Evolutionary conservation across 495 filamentous ascomycete genomes (phyloP), one percentile per base, ranked within the genome.

Genomic region (Aspergillus incahuasiensis): DNA sequence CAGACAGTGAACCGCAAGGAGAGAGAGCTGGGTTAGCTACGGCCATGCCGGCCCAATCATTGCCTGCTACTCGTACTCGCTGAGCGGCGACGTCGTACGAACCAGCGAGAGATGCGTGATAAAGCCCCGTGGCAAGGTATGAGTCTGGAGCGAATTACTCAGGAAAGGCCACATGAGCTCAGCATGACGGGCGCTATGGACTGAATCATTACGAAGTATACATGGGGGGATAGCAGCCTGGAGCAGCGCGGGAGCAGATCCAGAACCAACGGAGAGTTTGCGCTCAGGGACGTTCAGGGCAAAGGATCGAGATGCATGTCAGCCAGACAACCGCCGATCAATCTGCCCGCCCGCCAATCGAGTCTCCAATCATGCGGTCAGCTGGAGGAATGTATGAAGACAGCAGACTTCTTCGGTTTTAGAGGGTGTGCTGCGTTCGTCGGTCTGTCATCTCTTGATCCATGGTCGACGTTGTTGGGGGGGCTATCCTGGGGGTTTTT

Each of bases 321-420:
- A 58, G 55, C 55, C 55, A 52, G 55, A 58, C 55, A 41, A 52
- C 39, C 34, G 49, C 49, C 48, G 49, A 52, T 58, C 55, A 52
- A 47, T 52, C 34, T 56, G 44, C 15, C 20, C 13, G 34, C 35
- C 34, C 22, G 54, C 54, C 54, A 56, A 56, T 56, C 34, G 19
- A 56, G 44, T 32, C 30, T 13, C 46, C 46, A 21, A 19, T 35
- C 25, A 5, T 48, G 18, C 46, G 28, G 46, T 34, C 46, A 35
- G 30, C 25, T 50, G 16, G 45, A 59, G 58, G 20, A 25, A 48
- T 50, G 46, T 59, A 56, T 45, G 41, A 11, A 22, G 41, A 13
- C 24, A 15, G 12, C 21, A 28, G 13, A 25, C 22, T n/a, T 16
- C 11, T 3, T 3, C 13, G 30, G 19, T 12, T 2, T 1, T 15